Conservation (phyloP, 2,329 filamentous ascomycete species). For the Canariomyces notabilis region DNA sequence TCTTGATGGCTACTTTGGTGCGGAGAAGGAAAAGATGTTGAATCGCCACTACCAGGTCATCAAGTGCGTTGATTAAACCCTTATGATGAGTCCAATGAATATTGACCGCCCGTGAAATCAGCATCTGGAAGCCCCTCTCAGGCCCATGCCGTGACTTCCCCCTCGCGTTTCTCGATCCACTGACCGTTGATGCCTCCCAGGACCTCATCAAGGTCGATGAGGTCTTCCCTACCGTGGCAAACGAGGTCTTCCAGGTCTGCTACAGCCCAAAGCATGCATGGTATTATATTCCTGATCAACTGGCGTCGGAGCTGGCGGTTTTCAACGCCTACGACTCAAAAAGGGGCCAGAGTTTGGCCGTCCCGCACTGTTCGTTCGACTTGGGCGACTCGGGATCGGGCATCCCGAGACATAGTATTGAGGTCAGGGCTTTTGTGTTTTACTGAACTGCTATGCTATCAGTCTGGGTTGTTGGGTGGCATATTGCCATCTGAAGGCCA, state of each 20-base stretch:
- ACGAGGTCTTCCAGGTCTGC: slow-evolving; percentile 20
- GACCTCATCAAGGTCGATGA: slow-evolving; percentile 20
- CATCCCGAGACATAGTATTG: slow-evolving; percentile 11
- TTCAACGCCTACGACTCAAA: slow-evolving; percentile 17
- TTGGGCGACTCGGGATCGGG: slow-evolving; percentile 13
- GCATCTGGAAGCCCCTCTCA: slow-evolving; percentile 20
- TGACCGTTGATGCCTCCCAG: slow-evolving; percentile 11
- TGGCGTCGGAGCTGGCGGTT: slow-evolving; percentile 15
- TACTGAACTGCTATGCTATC: too few species aligned
- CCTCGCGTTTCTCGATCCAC: slow-evolving; percentile 17
- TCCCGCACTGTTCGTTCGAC: slow-evolving; percentile 22
- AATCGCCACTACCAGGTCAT: slow-evolving; percentile 12
- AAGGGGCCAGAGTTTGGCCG: slow-evolving; percentile 15
- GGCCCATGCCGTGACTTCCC: slow-evolving; percentile 20
- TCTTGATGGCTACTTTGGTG: slow-evolving; percentile 13
- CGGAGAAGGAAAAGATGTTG: slow-evolving; percentile 10
- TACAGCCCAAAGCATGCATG: slow-evolving; percentile 17
- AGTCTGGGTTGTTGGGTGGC: too few species aligned
- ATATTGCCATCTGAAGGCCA: too few species aligned
- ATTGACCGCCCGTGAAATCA: background rate
- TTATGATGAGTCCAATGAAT: background rate
- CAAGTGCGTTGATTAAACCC: slow-evolving; percentile 11
- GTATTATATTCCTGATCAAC: slow-evolving; percentile 21
- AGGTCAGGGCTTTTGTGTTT: slow-evolving; percentile 10
- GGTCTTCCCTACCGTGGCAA: slow-evolving; percentile 21